Evolutionary conservation across 164 flowering plant species (phyloP), one percentile per base, ranked within the genome.

Genomic region (Paratinospora sagittata): DNA sequence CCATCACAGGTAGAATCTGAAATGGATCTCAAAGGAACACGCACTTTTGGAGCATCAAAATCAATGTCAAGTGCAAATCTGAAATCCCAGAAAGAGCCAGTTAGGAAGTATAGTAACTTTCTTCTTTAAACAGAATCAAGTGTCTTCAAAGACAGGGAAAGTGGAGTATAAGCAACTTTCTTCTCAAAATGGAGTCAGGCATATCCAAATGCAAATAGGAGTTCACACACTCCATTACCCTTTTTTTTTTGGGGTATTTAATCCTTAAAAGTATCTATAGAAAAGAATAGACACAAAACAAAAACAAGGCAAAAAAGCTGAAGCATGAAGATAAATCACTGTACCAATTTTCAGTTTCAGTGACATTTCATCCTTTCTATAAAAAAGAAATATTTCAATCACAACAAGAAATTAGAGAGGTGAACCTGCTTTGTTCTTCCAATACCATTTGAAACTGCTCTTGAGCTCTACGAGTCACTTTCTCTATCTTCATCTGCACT

Each of bases 1-100:
- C 89, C 84, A 75, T 84, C 85, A 72, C 83, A 82, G 68, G 69
- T 76, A 52, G 84, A 75, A 69, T 88, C 81, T 47, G 81, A 73
- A 75, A 47, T 3, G 39, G 81, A 63, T 79, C 80, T 81, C 76
- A 96, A 74, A 61, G 99, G 99, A 74, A 96, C 84, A 81, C 89
- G 84, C 66, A 96, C 87, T 87, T 96, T 96, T 73, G 99, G 99
- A 78, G 99, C 99, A 85, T 90, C 97, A 80, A 96, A 79, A 82
- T 96, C 98, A 86, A 96, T 85, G 77, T 96, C 98, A 57, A 96
- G 93, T 27, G 91, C 89, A 85, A 91, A 91, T 72, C 97, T 91
- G 85, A 67, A 76, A 55, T n/a, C 73, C 63, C 27, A 70, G 49
- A 57, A 66, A n/a, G 33, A 52, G 39, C 39, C 30, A 70, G 14